Evolutionary conservation across 495 filamentous ascomycete genomes (phyloP).

Genomic region (Extremus antarcticus): DNA sequence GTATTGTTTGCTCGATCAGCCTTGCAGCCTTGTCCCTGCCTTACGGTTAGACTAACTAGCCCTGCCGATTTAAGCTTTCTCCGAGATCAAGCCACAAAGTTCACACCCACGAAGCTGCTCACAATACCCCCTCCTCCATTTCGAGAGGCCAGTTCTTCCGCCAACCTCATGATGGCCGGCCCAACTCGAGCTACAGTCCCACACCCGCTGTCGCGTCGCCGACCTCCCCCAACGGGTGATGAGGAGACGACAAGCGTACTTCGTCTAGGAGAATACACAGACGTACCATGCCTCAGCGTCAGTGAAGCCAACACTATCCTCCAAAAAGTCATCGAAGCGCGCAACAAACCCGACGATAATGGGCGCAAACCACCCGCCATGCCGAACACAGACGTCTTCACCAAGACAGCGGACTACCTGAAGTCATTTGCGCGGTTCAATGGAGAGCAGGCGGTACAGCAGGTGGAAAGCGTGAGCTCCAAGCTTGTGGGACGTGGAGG

Average conservation of each 20-base stretch:
- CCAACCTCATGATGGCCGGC: background rate
- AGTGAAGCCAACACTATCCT: slow-evolving; percentile 82
- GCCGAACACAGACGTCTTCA: slow-evolving; percentile 26
- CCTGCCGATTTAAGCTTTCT: no score
- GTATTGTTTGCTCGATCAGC: no score
- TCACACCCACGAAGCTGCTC: background rate
- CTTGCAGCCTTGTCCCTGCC: no score
- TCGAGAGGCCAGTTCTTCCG: background rate
- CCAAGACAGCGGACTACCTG: slow-evolving; percentile 82
- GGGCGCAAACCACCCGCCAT: slow-evolving; percentile 2
- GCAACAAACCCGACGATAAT: slow-evolving; percentile 50
- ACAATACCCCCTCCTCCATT: background rate
- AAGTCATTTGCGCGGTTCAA: slow-evolving; percentile 92
- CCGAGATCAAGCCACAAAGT: background rate
- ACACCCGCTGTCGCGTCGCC: slow-evolving; percentile 2
- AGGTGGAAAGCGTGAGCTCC: slow-evolving; percentile 59
- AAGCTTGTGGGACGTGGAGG: slow-evolving; percentile 41
- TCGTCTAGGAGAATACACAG: slow-evolving; percentile 81
- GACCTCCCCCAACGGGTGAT: slow-evolving; percentile 37
- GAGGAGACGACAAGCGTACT: slow-evolving; percentile 77
- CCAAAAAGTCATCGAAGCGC: slow-evolving; percentile 68
- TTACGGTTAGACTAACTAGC: no score
- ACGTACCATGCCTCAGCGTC: slow-evolving; percentile 76
- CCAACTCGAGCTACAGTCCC: background rate
- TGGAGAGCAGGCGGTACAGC: slow-evolving; percentile 83